Conservation (phyloP, 495 filamentous ascomycete genomes). For the Aspergillus avenaceus region DNA sequence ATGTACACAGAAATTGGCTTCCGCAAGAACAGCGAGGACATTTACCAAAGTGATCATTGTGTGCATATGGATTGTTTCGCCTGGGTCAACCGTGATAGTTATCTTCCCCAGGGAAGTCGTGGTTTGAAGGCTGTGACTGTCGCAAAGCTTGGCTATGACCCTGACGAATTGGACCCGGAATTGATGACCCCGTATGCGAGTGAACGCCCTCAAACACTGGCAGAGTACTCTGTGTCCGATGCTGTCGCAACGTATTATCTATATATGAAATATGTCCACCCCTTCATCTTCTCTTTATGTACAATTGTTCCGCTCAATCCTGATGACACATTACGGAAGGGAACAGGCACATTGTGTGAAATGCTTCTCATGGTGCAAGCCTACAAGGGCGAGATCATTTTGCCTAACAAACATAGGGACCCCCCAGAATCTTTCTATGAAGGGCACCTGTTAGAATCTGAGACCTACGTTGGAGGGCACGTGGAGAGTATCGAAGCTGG, state of each 20-base stretch:
- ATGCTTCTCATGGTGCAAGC: conserved; percentile 99
- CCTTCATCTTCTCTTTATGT: conserved; percentile 97
- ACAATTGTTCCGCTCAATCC: conserved; percentile 92
- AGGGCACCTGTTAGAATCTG: conserved; percentile 89
- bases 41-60: conserved; percentile 91
- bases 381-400: conserved; percentile 82
- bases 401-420: conserved; percentile 95
- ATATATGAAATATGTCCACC: conserved; percentile 99
- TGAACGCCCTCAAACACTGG: conserved; percentile 87
- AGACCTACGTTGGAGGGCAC: conserved; percentile 97
- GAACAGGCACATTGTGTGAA: conserved; percentile 95
- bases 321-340: conserved; percentile 90
- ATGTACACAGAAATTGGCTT: conserved; percentile 99
- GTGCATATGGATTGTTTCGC: conserved; percentile 99
- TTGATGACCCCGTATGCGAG: conserved; percentile 94
- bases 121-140: conserved; percentile 97
- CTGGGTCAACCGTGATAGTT: conserved; percentile 98
- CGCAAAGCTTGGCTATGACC: conserved; percentile 96
- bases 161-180: conserved; percentile 95
- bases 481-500: conserved; percentile 99
- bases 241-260: conserved; percentile 98
- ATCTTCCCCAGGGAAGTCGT: conserved; percentile 94
- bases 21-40: conserved; percentile 88
- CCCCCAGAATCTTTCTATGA: conserved; percentile 94
- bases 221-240: conserved; percentile 98